phyloP scores from a whole-genome alignment of 1,284 basidiomycete genomes.

The Moniliophthora roreri region DNA sequence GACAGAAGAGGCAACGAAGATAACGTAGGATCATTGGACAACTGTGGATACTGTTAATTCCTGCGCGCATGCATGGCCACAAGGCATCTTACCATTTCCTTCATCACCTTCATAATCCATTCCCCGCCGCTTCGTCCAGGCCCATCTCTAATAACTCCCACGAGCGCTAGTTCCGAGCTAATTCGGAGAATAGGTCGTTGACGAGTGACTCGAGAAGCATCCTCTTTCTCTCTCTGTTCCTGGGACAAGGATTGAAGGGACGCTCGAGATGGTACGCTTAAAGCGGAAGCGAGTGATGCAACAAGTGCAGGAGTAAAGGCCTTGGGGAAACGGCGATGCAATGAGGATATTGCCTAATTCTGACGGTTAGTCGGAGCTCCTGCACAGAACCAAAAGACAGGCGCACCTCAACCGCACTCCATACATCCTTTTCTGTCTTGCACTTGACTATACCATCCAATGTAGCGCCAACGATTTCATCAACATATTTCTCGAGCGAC shows the following conservation, averaged over 20 bases:
- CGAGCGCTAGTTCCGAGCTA: constrained; percentile 86
- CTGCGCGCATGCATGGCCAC: constrained; percentile 7
- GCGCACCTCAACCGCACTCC: constrained; percentile 88
- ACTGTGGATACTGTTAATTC: constrained; percentile 40
- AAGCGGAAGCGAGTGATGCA: constrained; percentile 59
- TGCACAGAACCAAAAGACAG: constrained; percentile 1
- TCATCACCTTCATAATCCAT: constrained; percentile 82
- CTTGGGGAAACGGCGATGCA: constrained; percentile 87
- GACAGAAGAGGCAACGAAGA: constrained; percentile 84
- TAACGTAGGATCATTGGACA: constrained; percentile 84
- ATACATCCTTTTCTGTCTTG: constrained; percentile 87
- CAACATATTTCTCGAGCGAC: constrained; percentile 93
- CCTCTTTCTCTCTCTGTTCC: constrained; percentile 95
- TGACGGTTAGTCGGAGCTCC: constrained; percentile 1
- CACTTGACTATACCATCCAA: constrained; percentile 86
- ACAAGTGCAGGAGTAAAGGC: constrained; percentile 78
- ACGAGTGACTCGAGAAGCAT: constrained; percentile 73
- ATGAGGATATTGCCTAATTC: constrained; percentile 77
- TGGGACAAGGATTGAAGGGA: constrained; percentile 55
- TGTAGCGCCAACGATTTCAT: constrained; percentile 88
- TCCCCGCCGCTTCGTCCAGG: constrained; percentile 73
- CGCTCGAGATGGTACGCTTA: constrained; percentile 67
- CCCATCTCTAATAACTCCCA: constrained; percentile 76
- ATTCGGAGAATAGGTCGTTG: constrained; percentile 88
- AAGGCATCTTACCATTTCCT: constrained; percentile 68